phyloP scores from a whole-genome alignment of 2,329 filamentous ascomycete genomes.

The Botrytis sinoallii region DNA sequence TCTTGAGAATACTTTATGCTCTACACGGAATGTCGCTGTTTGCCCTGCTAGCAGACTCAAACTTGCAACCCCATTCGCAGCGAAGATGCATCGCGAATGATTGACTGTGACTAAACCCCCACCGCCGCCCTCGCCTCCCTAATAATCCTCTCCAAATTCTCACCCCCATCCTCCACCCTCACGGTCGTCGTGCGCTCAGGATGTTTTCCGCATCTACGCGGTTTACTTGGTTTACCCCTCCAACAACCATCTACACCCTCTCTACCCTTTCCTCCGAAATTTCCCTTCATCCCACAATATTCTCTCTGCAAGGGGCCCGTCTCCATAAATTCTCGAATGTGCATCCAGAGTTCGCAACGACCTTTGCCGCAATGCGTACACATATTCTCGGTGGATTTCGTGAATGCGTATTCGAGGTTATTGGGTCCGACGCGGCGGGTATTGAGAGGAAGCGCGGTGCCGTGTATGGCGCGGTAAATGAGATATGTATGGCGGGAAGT shows the following conservation, averaged over 20 bases:
- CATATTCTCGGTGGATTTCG: constrained; percentile 57
- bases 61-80: not conserved
- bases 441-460: constrained; percentile 52
- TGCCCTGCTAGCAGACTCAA: not conserved
- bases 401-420: constrained; percentile 62
- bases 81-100: not conserved
- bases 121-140: constrained; percentile 7
- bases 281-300: constrained; percentile 59
- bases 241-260: constrained; percentile 49
- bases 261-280: constrained; percentile 51
- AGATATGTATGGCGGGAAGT: constrained; percentile 56
- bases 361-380: constrained; percentile 60
- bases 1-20: not conserved
- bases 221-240: constrained; percentile 58
- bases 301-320: constrained; percentile 44
- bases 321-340: constrained; percentile 59
- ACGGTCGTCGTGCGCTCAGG: constrained; percentile 33
- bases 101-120: not conserved
- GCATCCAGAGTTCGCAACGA: constrained; percentile 61
- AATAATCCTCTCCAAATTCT: constrained; percentile 15
- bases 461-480: constrained; percentile 55
- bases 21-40: not conserved
- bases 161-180: constrained; percentile 27
- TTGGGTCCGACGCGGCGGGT: constrained; percentile 59
- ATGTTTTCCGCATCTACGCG: constrained; percentile 57